Percentiles rank a stretch among this genome's conserved stretches.
Evolutionary conservation across 2,329 filamentous ascomycete species (phyloP).

Genomic region (Corniculantispora saksenae): DNA sequence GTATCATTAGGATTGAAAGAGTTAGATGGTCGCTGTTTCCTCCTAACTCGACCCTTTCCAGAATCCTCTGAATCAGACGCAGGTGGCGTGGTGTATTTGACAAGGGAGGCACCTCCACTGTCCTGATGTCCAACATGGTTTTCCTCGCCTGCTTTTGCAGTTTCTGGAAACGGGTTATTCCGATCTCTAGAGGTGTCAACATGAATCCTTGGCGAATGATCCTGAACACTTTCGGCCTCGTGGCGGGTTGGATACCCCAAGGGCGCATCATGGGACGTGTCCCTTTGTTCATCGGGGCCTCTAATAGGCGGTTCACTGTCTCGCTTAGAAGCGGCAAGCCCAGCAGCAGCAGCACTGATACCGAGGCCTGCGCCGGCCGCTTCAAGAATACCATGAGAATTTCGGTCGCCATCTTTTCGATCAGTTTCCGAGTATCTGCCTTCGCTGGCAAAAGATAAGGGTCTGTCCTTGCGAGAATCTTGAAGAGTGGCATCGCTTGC

Average conservation of each 20-base stretch:
- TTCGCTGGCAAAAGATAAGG: background rate
- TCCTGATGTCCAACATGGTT: background rate
- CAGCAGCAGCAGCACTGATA: slow-evolving; percentile 50
- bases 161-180: background rate
- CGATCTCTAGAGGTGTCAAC: background rate
- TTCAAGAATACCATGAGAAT: slow-evolving; percentile 36
- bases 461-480: slow-evolving; percentile 24
- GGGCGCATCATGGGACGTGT: background rate
- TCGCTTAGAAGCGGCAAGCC: slow-evolving; percentile 36
- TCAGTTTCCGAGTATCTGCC: background rate
- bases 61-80: slow-evolving; percentile 46
- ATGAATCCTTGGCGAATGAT: background rate
- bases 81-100: slow-evolving; percentile 39
- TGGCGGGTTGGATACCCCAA: background rate
- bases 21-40: slow-evolving; percentile 40
- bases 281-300: background rate
- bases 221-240: background rate
- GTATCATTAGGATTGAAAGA: slow-evolving; percentile 57
- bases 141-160: background rate
- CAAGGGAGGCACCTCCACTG: slow-evolving; percentile 2
- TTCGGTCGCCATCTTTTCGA: background rate
- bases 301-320: slow-evolving; percentile 32
- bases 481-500: slow-evolving; percentile 20
- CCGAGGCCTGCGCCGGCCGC: slow-evolving; percentile 51
- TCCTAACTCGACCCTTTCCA: slow-evolving; percentile 35